These are phyloP conservation scores for Claviceps pazoutovae DNA, from an alignment of 2,329 filamentous ascomycete species.

Conservation along the genomic window DNA sequence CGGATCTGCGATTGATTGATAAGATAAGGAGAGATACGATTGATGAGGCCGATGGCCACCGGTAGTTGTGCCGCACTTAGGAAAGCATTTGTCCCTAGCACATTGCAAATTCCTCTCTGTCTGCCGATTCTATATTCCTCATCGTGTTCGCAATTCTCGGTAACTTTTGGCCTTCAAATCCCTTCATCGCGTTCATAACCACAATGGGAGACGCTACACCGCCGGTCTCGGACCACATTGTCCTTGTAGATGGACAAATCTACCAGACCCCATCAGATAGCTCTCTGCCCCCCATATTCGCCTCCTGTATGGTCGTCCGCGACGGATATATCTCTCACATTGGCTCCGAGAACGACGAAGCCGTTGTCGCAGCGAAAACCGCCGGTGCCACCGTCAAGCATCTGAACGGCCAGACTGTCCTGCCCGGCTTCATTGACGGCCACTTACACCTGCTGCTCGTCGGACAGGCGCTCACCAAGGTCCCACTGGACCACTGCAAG, in stretches of 20 bases:
- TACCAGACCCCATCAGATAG: conserved; percentile 7
- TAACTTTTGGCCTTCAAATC: too few relatives aligned
- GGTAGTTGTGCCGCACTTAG: background rate
- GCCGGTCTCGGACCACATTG: background rate
- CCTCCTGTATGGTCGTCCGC: conserved; percentile 18
- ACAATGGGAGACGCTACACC: conserved; percentile 6
- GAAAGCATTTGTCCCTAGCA: too few relatives aligned
- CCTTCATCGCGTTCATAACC: background rate
- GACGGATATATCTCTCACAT: conserved; percentile 21
- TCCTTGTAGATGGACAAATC: conserved; percentile 12
- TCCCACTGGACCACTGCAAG: conserved; percentile 33
- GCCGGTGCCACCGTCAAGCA: conserved; percentile 14
- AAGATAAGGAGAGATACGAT: background rate
- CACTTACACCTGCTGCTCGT: conserved; percentile 42
- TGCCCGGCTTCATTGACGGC: conserved; percentile 44
- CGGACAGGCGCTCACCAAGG: conserved; percentile 38
- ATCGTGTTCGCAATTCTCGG: too few relatives aligned
- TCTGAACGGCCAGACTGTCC: conserved; percentile 23
- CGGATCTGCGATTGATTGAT: too few relatives aligned
- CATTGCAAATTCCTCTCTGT: too few relatives aligned
- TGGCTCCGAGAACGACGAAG: conserved; percentile 15
- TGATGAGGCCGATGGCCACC: background rate
- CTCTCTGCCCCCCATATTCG: conserved; percentile 4
- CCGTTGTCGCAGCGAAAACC: conserved; percentile 12
- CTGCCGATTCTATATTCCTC: too few relatives aligned